Percentiles rank a stretch among this genome's conserved stretches.
These are phyloP conservation scores for Cynara cardunculus DNA, from an alignment of 129 eudicot species.

Conservation along the genomic window DNA sequence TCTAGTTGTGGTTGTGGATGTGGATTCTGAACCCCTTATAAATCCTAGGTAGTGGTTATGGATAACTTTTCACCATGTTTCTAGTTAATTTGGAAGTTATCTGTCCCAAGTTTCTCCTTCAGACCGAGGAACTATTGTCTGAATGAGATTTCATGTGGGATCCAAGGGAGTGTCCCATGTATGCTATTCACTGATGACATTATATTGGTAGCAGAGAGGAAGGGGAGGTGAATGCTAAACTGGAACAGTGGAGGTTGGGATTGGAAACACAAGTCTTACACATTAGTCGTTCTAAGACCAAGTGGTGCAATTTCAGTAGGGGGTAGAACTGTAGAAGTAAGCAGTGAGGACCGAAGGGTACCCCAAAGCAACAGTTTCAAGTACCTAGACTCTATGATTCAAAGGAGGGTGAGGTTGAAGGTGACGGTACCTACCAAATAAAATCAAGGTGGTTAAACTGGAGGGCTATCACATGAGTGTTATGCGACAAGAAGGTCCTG, in stretches of 20 bases:
- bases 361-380: background rate
- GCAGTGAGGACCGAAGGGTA: background rate
- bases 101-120: background rate
- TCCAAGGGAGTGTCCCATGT: background rate
- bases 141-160: background rate
- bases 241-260: background rate
- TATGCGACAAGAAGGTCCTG: background rate
- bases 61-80: background rate
- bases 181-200: background rate
- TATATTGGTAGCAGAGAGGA: background rate
- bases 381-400: background rate
- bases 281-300: background rate
- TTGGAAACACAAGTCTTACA: background rate
- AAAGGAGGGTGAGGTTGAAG: background rate
- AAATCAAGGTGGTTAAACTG: background rate
- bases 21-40: background rate
- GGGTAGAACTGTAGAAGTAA: background rate
- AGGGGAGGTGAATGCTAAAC: background rate
- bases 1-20: background rate
- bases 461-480: background rate
- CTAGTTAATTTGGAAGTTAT: background rate
- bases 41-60: background rate
- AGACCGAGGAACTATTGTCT: background rate
- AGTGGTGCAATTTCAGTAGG: background rate
- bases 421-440: background rate